phyloP scores from a whole-genome alignment of 1,284 basidiomycete genomes.

The Chalciporus sp. region DNA sequence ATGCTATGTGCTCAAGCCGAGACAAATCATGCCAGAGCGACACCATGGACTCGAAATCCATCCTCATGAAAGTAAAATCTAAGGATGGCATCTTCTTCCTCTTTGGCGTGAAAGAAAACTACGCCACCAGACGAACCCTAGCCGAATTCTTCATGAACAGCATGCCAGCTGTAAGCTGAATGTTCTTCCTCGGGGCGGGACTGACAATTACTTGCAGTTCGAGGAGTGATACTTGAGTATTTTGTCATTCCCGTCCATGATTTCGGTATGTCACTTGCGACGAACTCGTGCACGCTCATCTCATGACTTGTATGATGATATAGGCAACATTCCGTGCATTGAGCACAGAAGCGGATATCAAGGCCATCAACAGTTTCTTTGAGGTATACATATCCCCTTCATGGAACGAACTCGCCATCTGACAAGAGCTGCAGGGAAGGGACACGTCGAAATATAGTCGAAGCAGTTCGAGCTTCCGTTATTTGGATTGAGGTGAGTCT shows the following conservation, averaged over 20 bases:
- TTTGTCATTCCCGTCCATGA: slow-evolving; percentile 54
- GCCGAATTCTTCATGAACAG: slow-evolving; percentile 50
- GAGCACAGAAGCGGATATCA: slow-evolving; percentile 71
- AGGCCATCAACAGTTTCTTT: slow-evolving; percentile 69
- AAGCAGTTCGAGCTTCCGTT: slow-evolving; percentile 60
- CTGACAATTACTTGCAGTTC: slow-evolving; percentile 47
- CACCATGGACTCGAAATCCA: slow-evolving; percentile 50
- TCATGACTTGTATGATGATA: not conserved
- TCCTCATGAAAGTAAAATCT: slow-evolving; percentile 49
- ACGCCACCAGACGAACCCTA: slow-evolving; percentile 35
- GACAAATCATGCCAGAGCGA: slow-evolving; percentile 45
- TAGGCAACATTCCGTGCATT: slow-evolving; percentile 65
- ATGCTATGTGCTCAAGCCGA: slow-evolving; percentile 34
- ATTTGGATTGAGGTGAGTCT: slow-evolving; percentile 59
- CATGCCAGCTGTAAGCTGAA: slow-evolving; percentile 50
- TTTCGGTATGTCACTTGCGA: slow-evolving; percentile 44
- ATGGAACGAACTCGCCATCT: not conserved
- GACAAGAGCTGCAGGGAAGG: slow-evolving; percentile 46
- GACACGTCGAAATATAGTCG: slow-evolving; percentile 68
- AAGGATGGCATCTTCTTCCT: slow-evolving; percentile 56
- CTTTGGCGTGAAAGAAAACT: slow-evolving; percentile 39
- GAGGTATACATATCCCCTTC: slow-evolving; percentile 40
- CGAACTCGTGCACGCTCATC: not conserved
- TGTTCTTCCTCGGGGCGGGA: not conserved
- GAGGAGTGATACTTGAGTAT: slow-evolving; percentile 75